Base-by-base conservation (phyloP, 163 green algal genomes). In the Chlamydomonas reinhardtii region DNA sequence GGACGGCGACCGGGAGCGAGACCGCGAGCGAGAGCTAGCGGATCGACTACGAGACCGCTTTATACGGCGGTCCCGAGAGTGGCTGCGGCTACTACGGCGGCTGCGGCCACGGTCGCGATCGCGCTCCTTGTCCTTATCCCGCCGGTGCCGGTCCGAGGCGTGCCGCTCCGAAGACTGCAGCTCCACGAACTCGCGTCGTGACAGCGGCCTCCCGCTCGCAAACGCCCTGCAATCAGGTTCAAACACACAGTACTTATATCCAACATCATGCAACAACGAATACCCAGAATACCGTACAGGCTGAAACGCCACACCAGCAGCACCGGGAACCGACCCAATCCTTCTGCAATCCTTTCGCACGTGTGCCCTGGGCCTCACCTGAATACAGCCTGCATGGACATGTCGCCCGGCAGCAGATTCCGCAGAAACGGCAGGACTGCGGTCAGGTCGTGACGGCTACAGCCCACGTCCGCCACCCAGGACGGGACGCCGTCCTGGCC, bases 181-280 rank as follows among this genome's bases (percentile, higher is more conserved):
- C 22, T 73, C 64, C 71, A 76, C 29, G 74, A 93, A 93, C 62
- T 90, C 88, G 4, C 84, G 77, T 12, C 70, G 79, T 0, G 78
- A 84, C 15, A 93, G 85, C 39, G 88, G 86, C 82, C 52, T 80
- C 17, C 74, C 71, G 37, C 37, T 31, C 25, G 34, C 85, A 48
- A 91, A 93, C 2, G 87, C 87, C 62, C 84, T 64, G 65, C 74
- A 52, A 65, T n/a, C n/a, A n/a, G n/a, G 35, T 22, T 8, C 31
- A 9, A 81, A 75, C 25, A 82, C 68, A 64, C 25, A 29, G 64
- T 25, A 5, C 27, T n/a, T n/a, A n/a, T n/a, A n/a, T n/a, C 39
- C 39, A 8, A 48, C 5, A 48, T 48, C 39, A 48, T 48, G 39
- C 39, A 48, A 48, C n/a, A n/a, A n/a, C n/a, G n/a, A n/a, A n/a